phyloP scores from a whole-genome alignment of 1,284 basidiomycete species.

The Pseudozyma sp. region DNA sequence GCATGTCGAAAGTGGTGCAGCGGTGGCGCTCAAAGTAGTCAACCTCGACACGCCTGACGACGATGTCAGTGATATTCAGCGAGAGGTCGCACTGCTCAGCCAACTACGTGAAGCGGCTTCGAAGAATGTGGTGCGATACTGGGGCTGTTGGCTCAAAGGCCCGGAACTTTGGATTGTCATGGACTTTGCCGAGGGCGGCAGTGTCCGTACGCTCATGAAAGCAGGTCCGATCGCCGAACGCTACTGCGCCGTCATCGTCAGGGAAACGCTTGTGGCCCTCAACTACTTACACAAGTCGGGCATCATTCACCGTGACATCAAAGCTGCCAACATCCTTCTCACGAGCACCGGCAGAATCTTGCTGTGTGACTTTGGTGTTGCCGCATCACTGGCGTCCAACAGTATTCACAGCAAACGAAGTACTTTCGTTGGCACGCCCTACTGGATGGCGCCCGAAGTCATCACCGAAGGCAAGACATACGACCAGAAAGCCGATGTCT shows the following conservation, averaged over 20 bases:
- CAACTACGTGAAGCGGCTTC: slow-evolving; percentile 81
- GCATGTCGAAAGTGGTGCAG: slow-evolving; percentile 83
- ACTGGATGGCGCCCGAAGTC: slow-evolving; percentile 65
- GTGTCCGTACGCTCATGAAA: slow-evolving; percentile 85
- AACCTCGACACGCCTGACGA: slow-evolving; percentile 92
- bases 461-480: slow-evolving; percentile 70
- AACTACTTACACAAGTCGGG: slow-evolving; percentile 52
- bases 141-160: slow-evolving; percentile 92
- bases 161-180: slow-evolving; percentile 98
- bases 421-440: slow-evolving; percentile 58
- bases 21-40: slow-evolving; percentile 97
- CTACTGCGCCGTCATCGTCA: slow-evolving; percentile 86
- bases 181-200: slow-evolving; percentile 97
- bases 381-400: slow-evolving; percentile 83
- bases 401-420: slow-evolving; percentile 70
- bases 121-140: slow-evolving; percentile 94
- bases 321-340: slow-evolving; percentile 59
- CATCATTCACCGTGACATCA: slow-evolving; percentile 61
- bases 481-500: slow-evolving; percentile 58
- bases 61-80: slow-evolving; percentile 95
- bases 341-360: slow-evolving; percentile 49
- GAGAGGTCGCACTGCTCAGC: slow-evolving; percentile 91
- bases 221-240: slow-evolving; percentile 85
- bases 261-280: slow-evolving; percentile 76
- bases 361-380: slow-evolving; percentile 70